Evolutionary conservation across 1,139 yeast genomes (phyloP), one percentile per base, ranked within the genome.

Genomic region (Hyphopichia wangnamkhiaoensis): DNA sequence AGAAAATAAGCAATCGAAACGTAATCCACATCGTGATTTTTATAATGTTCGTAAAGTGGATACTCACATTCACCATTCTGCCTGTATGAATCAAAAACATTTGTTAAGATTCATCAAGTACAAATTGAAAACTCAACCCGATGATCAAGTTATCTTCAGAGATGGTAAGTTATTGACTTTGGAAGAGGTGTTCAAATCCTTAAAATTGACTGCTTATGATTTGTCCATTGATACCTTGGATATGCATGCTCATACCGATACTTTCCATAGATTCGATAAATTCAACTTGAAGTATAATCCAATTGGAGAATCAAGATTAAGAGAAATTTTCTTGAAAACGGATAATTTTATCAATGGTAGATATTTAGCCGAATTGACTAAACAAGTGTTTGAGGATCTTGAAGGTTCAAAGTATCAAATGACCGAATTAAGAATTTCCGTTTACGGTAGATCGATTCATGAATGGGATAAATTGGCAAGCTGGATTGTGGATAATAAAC

Each of bases 21-120:
- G 62, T 27, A 72, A 88, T 47, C 97, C 97, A 3, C 99, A 93
- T 61, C 81, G 98, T 61, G 99, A 94, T 64, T 94, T 94, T 56
- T 94, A 94, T 68, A 94, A 94, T 57, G 98, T 94, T 36, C 82
- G 98, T 71, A 94, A 94, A 61, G 99, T 94, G 33, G 99, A 94
- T 58, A 94, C 98, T 12, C 99, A 94, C 72, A 96, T 94, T 55
- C 99, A 94, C 62, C 98, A 94, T 62, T 87, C 96, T 12, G 99
- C 99, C 7, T 91, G 97, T 62, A 93, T 93, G 98, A 94, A 94
- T 58, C 98, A 94, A 63, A 94, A 94, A 64, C 98, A 94, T 65
- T 71, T 94, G 56, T 71, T 94, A 50, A 83, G 98, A 53, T 94
- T 88, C 61, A 94, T 94, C 63, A 94, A 94, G 65, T 88, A 90